Percentiles rank a stretch among this genome's conserved stretches.
phyloP scores from a whole-genome alignment of 441 rosid species.

The Cnidoscolus chayamansa region DNA sequence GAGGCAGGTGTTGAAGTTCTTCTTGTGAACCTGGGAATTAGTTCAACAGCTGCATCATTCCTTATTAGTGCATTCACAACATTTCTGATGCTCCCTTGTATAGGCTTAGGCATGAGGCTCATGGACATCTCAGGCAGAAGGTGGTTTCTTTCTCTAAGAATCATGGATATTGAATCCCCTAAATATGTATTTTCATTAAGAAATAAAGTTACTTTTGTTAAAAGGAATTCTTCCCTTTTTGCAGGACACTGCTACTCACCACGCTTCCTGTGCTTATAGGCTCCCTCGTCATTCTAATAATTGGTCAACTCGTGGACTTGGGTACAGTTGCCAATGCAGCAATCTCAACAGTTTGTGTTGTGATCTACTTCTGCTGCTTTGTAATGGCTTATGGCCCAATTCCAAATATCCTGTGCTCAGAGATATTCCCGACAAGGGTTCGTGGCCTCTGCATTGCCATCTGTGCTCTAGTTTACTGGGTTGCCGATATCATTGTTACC shows the following conservation, averaged over 20 bases:
- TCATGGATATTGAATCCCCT: neutral
- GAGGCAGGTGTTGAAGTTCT: conserved; percentile 89
- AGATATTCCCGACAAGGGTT: conserved; percentile 96
- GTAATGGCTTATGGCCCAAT: conserved; percentile 93
- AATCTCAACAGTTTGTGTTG: conserved; percentile 69
- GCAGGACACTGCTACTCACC: conserved; percentile 73
- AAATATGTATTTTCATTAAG: neutral
- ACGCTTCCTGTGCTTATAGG: conserved; percentile 75
- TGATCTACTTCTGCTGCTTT: conserved; percentile 86
- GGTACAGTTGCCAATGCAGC: conserved; percentile 56
- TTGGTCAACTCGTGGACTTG: conserved; percentile 45
- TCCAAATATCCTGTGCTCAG: conserved; percentile 90
- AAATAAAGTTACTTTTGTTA: neutral
- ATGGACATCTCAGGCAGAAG: conserved; percentile 95
- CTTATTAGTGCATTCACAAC: conserved; percentile 82
- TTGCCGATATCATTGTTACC: conserved; percentile 70
- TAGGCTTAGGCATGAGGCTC: conserved; percentile 90
- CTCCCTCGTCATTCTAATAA: conserved; percentile 58
- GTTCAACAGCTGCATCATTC: conserved; percentile 68
- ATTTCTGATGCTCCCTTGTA: conserved; percentile 91
- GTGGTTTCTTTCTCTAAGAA: conserved; percentile 34
- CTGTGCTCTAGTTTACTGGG: conserved; percentile 84
- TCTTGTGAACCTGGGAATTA: conserved; percentile 66
- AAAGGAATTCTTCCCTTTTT: conserved; percentile 15
- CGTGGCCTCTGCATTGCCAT: conserved; percentile 94